These are phyloP conservation scores for Dactylellina haptotyla DNA, from an alignment of 2,329 filamentous ascomycete genomes.

Conservation along the genomic window DNA sequence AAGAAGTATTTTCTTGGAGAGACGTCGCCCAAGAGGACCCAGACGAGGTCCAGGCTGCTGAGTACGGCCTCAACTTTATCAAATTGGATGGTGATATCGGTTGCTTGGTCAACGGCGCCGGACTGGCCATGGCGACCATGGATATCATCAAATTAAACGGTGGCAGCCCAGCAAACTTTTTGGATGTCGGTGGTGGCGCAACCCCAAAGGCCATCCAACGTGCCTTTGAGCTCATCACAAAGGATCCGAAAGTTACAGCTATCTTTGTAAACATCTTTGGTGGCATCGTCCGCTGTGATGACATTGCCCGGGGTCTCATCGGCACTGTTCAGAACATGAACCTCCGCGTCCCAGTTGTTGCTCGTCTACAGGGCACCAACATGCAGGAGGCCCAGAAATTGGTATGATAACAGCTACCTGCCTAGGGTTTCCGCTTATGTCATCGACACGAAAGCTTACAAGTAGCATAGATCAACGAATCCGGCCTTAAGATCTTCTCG, in stretches of 20 bases:
- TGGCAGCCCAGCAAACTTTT: conserved; percentile 94
- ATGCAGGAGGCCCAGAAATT: conserved; percentile 90
- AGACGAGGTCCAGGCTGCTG: conserved; percentile 95
- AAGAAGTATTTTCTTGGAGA: conserved; percentile 93
- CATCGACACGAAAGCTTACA: conserved; percentile 23
- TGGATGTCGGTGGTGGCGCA: conserved; percentile 97
- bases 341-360: conserved; percentile 95
- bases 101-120: conserved; percentile 96
- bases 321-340: conserved; percentile 94
- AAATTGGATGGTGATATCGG: conserved; percentile 99
- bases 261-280: conserved; percentile 99
- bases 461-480: conserved; percentile 80
- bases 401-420: conserved; percentile 63
- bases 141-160: conserved; percentile 99
- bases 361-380: conserved; percentile 97
- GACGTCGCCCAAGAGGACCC: conserved; percentile 95
- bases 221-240: conserved; percentile 98
- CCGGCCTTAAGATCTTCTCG: conserved; percentile 98
- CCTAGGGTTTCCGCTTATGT: background rate
- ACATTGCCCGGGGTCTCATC: conserved; percentile 95
- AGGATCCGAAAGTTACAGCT: conserved; percentile 95
- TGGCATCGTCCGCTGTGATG: conserved; percentile 97
- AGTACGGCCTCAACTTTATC: conserved; percentile 98
- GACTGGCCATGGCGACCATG: conserved; percentile 99
- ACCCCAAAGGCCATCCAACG: conserved; percentile 96